Percentiles rank a stretch among this genome's conserved stretches.
phyloP scores from a whole-genome alignment of 2,329 filamentous ascomycete species.

The Pestalotiopsis sp. region DNA sequence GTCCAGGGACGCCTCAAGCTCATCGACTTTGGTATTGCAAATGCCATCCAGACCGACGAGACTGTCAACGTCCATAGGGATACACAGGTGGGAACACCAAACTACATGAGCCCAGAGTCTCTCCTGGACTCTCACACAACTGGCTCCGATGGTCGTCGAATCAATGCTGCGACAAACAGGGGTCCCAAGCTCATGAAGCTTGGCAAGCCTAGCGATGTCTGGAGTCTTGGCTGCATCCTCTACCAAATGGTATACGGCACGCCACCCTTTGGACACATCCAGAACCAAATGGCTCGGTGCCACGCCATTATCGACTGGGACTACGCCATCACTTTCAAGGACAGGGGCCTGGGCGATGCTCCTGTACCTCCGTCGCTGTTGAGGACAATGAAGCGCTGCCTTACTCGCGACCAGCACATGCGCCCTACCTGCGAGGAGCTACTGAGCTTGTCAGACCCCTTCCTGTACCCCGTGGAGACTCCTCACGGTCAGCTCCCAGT shows the following conservation, averaged over 20 bases:
- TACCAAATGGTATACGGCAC: conserved; percentile 98
- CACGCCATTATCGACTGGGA: conserved; percentile 83
- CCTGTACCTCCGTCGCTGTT: conserved; percentile 61
- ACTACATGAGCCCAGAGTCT: conserved; percentile 97
- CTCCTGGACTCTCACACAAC: conserved; percentile 78
- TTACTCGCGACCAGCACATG: conserved; percentile 62
- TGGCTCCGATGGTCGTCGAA: conserved; percentile 39
- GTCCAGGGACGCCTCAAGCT: conserved; percentile 89
- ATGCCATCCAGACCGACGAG: conserved; percentile 92
- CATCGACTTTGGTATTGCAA: conserved; percentile 98
- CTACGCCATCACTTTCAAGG: conserved; percentile 72
- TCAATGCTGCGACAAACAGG: conserved; percentile 38
- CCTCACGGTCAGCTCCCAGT: conserved; percentile 58
- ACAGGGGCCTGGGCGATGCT: conserved; percentile 66
- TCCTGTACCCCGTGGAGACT: conserved; percentile 63
- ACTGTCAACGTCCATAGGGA: conserved; percentile 98
- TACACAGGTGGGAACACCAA: conserved; percentile 91
- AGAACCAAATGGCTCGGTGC: conserved; percentile 83
- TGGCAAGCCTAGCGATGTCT: conserved; percentile 93
- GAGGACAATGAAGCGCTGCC: conserved; percentile 63
- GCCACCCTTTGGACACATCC: conserved; percentile 92
- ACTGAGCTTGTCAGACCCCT: conserved; percentile 59
- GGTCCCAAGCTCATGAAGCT: conserved; percentile 86
- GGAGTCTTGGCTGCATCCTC: conserved; percentile 93
- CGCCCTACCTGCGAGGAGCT: conserved; percentile 67